Percentiles rank a stretch among this genome's conserved stretches.
Conservation (phyloP, 768 basidiomycete genomes). For the Terana coerulea region DNA sequence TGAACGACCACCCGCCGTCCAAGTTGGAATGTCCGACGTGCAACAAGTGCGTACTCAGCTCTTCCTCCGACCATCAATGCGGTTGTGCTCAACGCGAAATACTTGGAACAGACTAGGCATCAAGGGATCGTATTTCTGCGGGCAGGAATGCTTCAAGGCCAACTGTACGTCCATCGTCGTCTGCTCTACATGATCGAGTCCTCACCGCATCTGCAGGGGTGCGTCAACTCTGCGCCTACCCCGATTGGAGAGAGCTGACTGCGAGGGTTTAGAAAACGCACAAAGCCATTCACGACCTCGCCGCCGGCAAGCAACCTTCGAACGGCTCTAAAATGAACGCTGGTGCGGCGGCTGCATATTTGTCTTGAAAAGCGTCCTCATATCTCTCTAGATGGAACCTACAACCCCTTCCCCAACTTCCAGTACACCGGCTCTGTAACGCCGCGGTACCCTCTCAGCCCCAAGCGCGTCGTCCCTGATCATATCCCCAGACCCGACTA, state of each 20-base stretch:
- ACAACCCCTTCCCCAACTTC: constrained; percentile 76
- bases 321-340: constrained; percentile 25
- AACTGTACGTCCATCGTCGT: constrained; percentile 60
- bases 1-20: constrained; percentile 81
- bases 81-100: constrained; percentile 12
- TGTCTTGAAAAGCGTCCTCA: neutral
- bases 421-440: constrained; percentile 75
- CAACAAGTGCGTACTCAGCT: constrained; percentile 62
- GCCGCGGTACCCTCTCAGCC: constrained; percentile 86
- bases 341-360: constrained; percentile 12
- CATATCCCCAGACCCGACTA: constrained; percentile 91
- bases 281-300: constrained; percentile 71
- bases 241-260: neutral
- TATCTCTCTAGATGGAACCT: constrained; percentile 56
- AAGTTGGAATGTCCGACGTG: constrained; percentile 92
- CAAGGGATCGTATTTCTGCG: constrained; percentile 85
- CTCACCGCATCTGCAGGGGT: constrained; percentile 31
- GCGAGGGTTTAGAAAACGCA: constrained; percentile 65
- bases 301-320: constrained; percentile 28
- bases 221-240: neutral
- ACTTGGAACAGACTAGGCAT: constrained; percentile 60
- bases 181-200: constrained; percentile 9
- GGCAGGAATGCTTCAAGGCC: constrained; percentile 94
- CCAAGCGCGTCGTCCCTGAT: constrained; percentile 70
- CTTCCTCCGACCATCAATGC: neutral